Percentiles rank a stretch among this genome's conserved stretches.
Evolutionary conservation across 176 grass and related monocot genomes (phyloP).

Genomic region (Puya raimondii): DNA sequence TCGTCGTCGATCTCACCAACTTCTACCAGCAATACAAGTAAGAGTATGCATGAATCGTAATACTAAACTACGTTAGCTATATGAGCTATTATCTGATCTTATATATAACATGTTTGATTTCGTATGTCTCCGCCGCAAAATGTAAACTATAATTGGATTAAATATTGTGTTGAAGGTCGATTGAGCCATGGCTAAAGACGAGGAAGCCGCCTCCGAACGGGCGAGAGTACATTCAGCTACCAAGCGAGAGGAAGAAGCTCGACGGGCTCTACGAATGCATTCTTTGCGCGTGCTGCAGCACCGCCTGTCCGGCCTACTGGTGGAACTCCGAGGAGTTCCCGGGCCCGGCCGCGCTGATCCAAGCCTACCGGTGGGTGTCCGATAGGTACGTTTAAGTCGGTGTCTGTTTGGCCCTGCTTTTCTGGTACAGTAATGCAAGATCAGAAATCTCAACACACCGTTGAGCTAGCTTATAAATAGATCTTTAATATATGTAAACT

Average conservation of each 20-base stretch:
- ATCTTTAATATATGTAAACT: no score
- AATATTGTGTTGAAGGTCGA: conserved; percentile 11
- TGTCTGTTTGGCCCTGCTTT: no score
- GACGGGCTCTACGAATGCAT: conserved; percentile 86
- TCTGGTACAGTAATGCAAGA: neutral
- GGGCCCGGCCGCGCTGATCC: conserved; percentile 44
- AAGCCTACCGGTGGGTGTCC: conserved; percentile 57
- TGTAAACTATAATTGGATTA: no score
- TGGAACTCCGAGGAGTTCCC: conserved; percentile 75
- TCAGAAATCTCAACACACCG: no score
- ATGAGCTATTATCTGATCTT: no score
- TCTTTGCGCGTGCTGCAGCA: conserved; percentile 63
- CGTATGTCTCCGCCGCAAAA: no score
- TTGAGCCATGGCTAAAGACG: conserved; percentile 55
- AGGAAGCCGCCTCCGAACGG: conserved; percentile 9
- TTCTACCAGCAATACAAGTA: conserved; percentile 87
- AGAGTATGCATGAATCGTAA: neutral
- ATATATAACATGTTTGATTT: no score
- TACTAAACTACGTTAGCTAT: no score
- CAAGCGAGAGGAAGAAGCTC: conserved; percentile 39
- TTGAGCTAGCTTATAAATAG: no score
- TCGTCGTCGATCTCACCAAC: conserved; percentile 57
- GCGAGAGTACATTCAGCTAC: conserved; percentile 42
- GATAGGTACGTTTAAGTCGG: conserved; percentile 24
- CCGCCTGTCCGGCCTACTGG: conserved; percentile 71